Evolutionary conservation across 2,329 filamentous ascomycete species (phyloP).

Genomic region (Apiospora marii): DNA sequence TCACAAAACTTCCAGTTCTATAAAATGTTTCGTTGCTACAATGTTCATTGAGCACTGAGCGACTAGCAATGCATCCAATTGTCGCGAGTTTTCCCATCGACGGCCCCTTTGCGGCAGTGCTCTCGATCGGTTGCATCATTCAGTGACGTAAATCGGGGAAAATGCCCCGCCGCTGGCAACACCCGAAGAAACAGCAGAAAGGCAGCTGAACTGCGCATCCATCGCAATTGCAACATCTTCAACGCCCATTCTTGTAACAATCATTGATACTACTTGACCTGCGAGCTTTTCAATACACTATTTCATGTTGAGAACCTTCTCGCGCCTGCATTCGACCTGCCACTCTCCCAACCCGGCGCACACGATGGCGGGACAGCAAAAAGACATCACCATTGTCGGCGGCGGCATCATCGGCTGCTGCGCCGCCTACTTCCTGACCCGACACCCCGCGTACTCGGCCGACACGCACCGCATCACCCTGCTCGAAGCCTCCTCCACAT

Average conservation of each 20-base stretch:
- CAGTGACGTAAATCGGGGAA: conserved; percentile 19
- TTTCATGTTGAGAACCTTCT: neutral
- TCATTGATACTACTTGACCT: neutral
- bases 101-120: neutral
- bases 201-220: neutral
- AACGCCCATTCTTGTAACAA: neutral
- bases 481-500: conserved; percentile 69
- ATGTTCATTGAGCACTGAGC: neutral
- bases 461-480: conserved; percentile 73
- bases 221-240: neutral
- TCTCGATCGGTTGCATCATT: neutral
- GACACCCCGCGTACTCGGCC: conserved; percentile 72
- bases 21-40: neutral
- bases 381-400: conserved; percentile 55
- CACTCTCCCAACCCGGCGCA: neutral
- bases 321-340: neutral
- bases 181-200: neutral
- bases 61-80: no score
- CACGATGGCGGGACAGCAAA: conserved; percentile 25
- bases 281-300: neutral
- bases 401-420: conserved; percentile 81
- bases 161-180: conserved; percentile 11
- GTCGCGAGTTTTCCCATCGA: neutral
- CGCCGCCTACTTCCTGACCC: conserved; percentile 76
- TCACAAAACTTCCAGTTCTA: no score